A percentile compares a stretch with the other conserved stretches of the same genome.
Evolutionary conservation across 139 green algal genomes (phyloP).

Genomic region (Chlamydomonas sphaeroides): DNA sequence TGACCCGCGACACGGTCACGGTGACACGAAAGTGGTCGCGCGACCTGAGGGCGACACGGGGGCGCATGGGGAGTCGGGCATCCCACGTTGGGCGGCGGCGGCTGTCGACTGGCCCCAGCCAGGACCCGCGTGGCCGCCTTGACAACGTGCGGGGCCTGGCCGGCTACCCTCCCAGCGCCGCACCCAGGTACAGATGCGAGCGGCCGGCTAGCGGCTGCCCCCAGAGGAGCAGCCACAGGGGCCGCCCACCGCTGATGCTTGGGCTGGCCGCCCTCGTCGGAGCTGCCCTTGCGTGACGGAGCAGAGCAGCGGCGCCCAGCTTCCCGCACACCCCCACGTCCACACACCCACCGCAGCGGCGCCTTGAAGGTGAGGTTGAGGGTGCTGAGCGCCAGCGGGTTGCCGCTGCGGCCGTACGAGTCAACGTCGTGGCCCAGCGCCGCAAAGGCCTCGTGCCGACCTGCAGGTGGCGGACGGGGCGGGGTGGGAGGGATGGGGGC

Average conservation of each 20-base stretch:
- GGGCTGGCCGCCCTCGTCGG: neutral
- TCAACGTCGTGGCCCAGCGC: conserved; percentile 42
- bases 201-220: too few species aligned
- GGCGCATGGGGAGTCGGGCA: too few species aligned
- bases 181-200: too few species aligned
- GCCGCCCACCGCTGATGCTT: neutral
- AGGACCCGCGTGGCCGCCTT: too few species aligned
- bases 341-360: conserved; percentile 14
- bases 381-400: conserved; percentile 46
- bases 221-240: too few species aligned
- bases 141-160: too few species aligned
- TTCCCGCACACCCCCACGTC: neutral
- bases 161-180: too few species aligned
- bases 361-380: conserved; percentile 46
- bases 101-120: too few species aligned
- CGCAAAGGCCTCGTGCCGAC: conserved; percentile 48
- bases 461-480: neutral
- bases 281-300: neutral
- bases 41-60: too few species aligned
- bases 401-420: conserved; percentile 30
- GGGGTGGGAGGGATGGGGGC: too few species aligned
- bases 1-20: neutral
- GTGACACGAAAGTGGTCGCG: conserved; percentile 29
- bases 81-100: too few species aligned
- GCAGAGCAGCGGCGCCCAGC: neutral